Percentiles rank a stretch among this genome's conserved stretches.
phyloP scores from a whole-genome alignment of 352 stramenopile genomes.

The Globisporangium splendens region DNA sequence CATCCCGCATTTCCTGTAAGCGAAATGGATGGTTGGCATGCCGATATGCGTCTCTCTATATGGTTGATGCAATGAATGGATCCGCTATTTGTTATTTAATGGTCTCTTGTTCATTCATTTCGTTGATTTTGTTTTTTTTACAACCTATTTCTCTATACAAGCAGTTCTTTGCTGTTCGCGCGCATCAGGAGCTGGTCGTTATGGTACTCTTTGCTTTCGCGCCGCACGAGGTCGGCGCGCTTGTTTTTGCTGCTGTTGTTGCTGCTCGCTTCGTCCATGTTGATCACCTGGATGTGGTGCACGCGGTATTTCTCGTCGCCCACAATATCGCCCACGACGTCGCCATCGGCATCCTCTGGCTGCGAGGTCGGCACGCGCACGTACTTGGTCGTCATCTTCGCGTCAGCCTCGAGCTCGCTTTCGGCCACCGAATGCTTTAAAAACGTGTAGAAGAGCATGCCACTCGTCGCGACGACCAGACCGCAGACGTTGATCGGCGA shows the following conservation, averaged over 20 bases:
- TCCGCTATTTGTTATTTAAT: too few relatives aligned
- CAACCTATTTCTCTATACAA: conserved; percentile 27
- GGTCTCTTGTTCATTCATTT: background rate
- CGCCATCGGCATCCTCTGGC: background rate
- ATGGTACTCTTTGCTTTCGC: conserved; percentile 62
- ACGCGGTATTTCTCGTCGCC: conserved; percentile 7
- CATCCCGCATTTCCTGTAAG: conserved; percentile 35
- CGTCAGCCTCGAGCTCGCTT: conserved; percentile 2
- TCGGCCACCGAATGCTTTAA: conserved; percentile 54
- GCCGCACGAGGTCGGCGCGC: conserved; percentile 37
- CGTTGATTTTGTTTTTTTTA: conserved; percentile 1
- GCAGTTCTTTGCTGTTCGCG: conserved; percentile 14
- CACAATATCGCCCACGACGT: background rate
- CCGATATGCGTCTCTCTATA: too few relatives aligned
- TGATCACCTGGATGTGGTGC: conserved; percentile 17
- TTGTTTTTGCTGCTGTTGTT: conserved; percentile 10
- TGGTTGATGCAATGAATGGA: too few relatives aligned
- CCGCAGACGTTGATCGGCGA: conserved; percentile 60
- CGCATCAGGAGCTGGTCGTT: conserved; percentile 7
- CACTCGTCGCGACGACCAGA: conserved; percentile 63
- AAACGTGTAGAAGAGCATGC: conserved; percentile 76
- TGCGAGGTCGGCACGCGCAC: conserved; percentile 28
- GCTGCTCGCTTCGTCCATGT: conserved; percentile 13
- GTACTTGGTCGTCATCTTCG: conserved; percentile 21
- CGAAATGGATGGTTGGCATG: background rate